These are phyloP conservation scores for Phyllosticta citriasiana DNA, from an alignment of 2,329 filamentous ascomycete genomes.

Conservation along the genomic window DNA sequence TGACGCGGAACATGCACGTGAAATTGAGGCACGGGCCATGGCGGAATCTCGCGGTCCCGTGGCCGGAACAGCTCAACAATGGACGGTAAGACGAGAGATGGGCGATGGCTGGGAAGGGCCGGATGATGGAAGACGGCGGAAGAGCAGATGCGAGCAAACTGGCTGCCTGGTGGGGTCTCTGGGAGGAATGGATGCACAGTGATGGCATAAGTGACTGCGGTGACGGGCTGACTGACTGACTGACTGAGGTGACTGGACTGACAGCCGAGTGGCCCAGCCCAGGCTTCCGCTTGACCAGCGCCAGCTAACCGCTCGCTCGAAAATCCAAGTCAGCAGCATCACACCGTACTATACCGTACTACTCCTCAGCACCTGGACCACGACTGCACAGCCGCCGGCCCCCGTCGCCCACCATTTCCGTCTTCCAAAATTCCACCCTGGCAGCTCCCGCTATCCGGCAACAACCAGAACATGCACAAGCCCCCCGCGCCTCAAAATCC, in stretches of 20 bases:
- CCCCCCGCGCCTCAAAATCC: slow-evolving; percentile 1
- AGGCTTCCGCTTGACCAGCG: neutral
- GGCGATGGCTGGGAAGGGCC: neutral
- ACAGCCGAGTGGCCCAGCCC: neutral
- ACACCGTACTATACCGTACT: neutral
- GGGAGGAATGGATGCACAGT: neutral
- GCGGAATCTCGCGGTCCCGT: neutral
- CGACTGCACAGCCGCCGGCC: neutral
- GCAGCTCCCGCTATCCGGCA: slow-evolving; percentile 1
- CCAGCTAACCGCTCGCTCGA: neutral
- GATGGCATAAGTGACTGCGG: neutral
- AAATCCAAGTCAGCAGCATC: neutral
- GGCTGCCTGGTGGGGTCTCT: neutral
- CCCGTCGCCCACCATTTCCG: neutral
- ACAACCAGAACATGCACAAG: slow-evolving; percentile 6
- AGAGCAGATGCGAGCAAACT: neutral
- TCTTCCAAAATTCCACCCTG: slow-evolving; percentile 3
- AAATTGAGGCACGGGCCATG: neutral
- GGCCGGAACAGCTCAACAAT: neutral
- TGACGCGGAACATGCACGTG: neutral
- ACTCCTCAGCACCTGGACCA: neutral
- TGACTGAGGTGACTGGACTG: neutral
- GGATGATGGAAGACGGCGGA: neutral
- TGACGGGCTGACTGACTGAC: no score
- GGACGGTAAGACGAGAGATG: neutral